Evolutionary conservation across 2,329 filamentous ascomycete genomes (phyloP).

Genomic region (Colletotrichum tamarilloi): DNA sequence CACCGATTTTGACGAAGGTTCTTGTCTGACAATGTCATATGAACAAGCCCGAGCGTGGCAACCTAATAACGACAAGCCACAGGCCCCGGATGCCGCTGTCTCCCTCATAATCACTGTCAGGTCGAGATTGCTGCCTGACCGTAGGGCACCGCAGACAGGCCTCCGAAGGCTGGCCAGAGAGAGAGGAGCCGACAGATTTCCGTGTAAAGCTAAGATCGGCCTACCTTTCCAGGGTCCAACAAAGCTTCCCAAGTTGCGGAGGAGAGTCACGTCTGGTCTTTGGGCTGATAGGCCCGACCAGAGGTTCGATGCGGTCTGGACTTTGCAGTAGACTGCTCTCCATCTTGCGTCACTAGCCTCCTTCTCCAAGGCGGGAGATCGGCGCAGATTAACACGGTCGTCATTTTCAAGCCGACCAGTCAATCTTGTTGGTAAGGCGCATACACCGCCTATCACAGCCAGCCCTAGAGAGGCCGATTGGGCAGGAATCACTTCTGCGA

Average conservation of each 20-base stretch:
- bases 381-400: constrained; percentile 24
- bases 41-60: not conserved
- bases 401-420: not conserved
- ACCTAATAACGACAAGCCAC: not conserved
- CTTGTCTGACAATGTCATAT: not conserved
- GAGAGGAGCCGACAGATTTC: not conserved
- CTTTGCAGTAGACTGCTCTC: constrained; percentile 6
- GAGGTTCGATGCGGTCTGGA: not conserved
- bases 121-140: constrained; percentile 3
- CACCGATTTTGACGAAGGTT: not conserved
- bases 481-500: constrained; percentile 22
- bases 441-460: constrained; percentile 12
- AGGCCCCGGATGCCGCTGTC: not conserved
- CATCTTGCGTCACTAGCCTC: constrained; percentile 28
- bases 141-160: not conserved
- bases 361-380: constrained; percentile 30
- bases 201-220: not conserved
- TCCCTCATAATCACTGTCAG: not conserved
- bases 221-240: not conserved
- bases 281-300: not conserved
- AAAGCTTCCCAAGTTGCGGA: not conserved
- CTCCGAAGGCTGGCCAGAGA: not conserved
- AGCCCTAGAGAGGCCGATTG: constrained; percentile 19
- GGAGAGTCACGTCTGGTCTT: not conserved
- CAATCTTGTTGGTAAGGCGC: not conserved